Evolutionary conservation across 2,329 filamentous ascomycete species (phyloP), one percentile per base, ranked within the genome.

Genomic region (Pseudocercospora vitis): DNA sequence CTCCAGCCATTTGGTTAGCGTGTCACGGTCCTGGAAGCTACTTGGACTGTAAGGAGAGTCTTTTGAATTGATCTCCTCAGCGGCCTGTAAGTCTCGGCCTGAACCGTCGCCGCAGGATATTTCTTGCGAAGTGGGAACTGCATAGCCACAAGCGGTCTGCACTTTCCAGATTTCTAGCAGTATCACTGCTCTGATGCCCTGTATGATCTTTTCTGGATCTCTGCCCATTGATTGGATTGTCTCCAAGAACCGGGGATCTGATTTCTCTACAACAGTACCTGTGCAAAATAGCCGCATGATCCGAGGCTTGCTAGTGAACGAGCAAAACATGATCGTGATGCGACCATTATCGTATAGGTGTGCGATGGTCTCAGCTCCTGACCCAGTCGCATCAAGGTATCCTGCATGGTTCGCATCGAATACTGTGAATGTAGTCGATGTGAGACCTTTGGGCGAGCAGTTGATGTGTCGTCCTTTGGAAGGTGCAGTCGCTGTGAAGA

Each of bases 321-420:
- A 84, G 67, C 81, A 86, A 71, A 91, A 89, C 78, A 90, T 84
- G 64, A 40, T 23, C 3, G 35, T 40, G 5, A 40, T 40, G 18
- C 35, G 35, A 40, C 14, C 18, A 12, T 40, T 40, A 19, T 40
- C 35, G 19, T 40, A 40, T 5, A 40, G 18, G 19, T 40, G 35
- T 6, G 35, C 35, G 11, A 40, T 85, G 2, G 87, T 91, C 73
- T 91, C 88, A 65, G 79, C 84, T 19, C 88, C 88, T 28, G 84
- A 88, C 19, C 87, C 88, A 1, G 85, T 89, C 56, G 84, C 81
- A 66, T 91, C 87, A 49, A 90, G 76, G 66, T 90, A 91, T 24
- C 82, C 84, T 52, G 78, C 80, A 14, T 75, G 74, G 56, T 78
- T 85, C 21, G 79, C 76, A 4, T 72, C 71, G 47, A 87, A 73